Evolutionary conservation across 257 asterid genomes (phyloP).

Genomic region (Apocynum venetum): DNA sequence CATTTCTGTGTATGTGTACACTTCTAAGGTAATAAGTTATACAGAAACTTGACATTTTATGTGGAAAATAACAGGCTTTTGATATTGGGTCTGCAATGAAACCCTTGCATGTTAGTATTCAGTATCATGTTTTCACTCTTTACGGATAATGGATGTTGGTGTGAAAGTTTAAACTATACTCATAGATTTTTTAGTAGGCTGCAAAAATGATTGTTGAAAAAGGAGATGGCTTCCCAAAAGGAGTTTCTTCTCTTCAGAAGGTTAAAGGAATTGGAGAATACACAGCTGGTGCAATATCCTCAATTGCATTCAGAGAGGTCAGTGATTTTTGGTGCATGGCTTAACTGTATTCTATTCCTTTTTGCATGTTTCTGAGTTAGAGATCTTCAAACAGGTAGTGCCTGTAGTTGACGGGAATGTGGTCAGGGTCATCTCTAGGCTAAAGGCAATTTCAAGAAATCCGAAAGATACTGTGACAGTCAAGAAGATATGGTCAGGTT

Average conservation of each 20-base stretch:
- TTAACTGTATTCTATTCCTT: slow-evolving; percentile 3
- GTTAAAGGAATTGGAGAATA: slow-evolving; percentile 90
- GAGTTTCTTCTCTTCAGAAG: slow-evolving; percentile 68
- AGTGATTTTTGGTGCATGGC: slow-evolving; percentile 12
- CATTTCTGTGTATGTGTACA: no score
- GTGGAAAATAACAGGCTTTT: background rate
- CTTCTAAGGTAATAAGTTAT: background rate
- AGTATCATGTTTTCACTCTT: background rate
- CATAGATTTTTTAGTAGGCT: slow-evolving; percentile 45
- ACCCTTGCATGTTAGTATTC: background rate
- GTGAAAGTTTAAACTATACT: background rate
- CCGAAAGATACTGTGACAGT: slow-evolving; percentile 65
- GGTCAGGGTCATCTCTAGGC: slow-evolving; percentile 76
- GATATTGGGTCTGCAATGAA: background rate
- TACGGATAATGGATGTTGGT: background rate
- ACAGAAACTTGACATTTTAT: background rate
- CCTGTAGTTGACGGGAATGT: slow-evolving; percentile 99
- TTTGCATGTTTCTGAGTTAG: slow-evolving; percentile 16
- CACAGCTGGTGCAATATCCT: slow-evolving; percentile 97
- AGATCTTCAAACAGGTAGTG: slow-evolving; percentile 51
- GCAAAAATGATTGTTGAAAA: slow-evolving; percentile 84
- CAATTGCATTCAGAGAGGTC: slow-evolving; percentile 92
- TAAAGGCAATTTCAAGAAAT: slow-evolving; percentile 80
- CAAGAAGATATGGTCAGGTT: slow-evolving; percentile 73
- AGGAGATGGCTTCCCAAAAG: slow-evolving; percentile 72